Evolutionary conservation across 2,329 filamentous ascomycete genomes (phyloP).

Genomic region (Sporothrix humicola): DNA sequence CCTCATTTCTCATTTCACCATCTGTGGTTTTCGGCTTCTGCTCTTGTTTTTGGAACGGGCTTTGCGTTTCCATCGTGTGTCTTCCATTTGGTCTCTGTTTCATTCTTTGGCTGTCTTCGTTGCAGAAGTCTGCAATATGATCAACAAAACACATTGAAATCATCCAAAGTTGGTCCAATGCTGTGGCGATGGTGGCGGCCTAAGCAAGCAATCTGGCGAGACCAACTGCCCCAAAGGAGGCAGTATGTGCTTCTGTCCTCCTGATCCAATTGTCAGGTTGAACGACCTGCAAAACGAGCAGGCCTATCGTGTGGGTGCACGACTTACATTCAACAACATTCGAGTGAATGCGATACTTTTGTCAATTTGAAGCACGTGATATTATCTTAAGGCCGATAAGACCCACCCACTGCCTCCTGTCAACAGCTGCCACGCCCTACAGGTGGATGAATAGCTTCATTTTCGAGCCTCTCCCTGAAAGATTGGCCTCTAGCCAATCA

Average conservation of each 20-base stretch:
- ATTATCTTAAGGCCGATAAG: neutral
- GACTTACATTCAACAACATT: no score
- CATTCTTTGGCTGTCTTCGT: neutral
- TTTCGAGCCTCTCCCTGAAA: neutral
- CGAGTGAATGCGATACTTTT: no score
- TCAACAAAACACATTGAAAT: neutral
- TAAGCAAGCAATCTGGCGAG: neutral
- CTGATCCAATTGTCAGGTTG: neutral
- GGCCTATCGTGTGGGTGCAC: no score
- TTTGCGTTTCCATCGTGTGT: neutral
- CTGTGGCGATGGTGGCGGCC: neutral
- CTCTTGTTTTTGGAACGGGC: neutral
- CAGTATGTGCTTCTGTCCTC: neutral
- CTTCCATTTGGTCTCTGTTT: no score
- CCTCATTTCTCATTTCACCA: neutral
- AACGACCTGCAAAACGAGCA: neutral
- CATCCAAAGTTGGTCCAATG: neutral
- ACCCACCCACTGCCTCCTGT: neutral
- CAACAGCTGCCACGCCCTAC: constrained; percentile 10
- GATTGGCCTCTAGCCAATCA: neutral
- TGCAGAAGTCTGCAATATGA: neutral
- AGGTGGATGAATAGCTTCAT: neutral
- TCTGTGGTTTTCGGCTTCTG: neutral
- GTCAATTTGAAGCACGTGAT: neutral
- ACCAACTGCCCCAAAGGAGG: no score